Base-by-base conservation (phyloP, 2,329 filamentous ascomycete species). In the Claviceps spartinae region DNA sequence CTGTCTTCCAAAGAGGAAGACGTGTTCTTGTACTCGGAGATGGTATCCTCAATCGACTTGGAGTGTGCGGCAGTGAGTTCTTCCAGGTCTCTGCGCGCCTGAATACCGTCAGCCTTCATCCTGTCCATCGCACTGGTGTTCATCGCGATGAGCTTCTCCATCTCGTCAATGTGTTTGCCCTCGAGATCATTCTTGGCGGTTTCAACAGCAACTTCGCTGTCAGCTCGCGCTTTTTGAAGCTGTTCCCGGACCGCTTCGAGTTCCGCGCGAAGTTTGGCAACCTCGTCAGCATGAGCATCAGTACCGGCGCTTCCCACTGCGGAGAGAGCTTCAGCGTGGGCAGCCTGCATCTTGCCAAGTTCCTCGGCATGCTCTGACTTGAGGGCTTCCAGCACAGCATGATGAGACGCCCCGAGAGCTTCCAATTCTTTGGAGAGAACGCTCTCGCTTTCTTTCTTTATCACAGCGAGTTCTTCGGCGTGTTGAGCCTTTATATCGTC, bases 401-500 rank as follows among this genome's bases (percentile, higher is more conserved):
- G 65, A 55, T 80, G 76, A 1, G 69, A 65, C 16, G 67, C 61
- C 61, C 72, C 67, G 22, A 77, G 66, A 1, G 61, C 58, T 49
- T 68, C 67, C 30, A 77, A 56, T 54, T 75, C 68, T 54, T 65
- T 66, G 16, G 66, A 61, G 26, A 74, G 61, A 13, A 62, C 54
- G 13, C 64, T 63, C 48, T 70, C 65, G 54, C 71, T 68, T 55
- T 76, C 69, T 11, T 58, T 60, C 61, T 73, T 73, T 38, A 71
- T 58, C 2, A 68, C 61, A 52, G 72, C 69, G 2, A 77, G 64
- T 55, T 78, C 69, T 56, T 76, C 68, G 2, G 73, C 72, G 57
- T 82, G 78, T 57, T 64, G 75, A 16, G 71, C 69, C 61, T 80
- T 78, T 26, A 82, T 65, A n/a, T 72, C 60, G 41, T 81, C 73